phyloP scores from a whole-genome alignment of 1,284 basidiomycete genomes.

The Ceratobasidium sp. region DNA sequence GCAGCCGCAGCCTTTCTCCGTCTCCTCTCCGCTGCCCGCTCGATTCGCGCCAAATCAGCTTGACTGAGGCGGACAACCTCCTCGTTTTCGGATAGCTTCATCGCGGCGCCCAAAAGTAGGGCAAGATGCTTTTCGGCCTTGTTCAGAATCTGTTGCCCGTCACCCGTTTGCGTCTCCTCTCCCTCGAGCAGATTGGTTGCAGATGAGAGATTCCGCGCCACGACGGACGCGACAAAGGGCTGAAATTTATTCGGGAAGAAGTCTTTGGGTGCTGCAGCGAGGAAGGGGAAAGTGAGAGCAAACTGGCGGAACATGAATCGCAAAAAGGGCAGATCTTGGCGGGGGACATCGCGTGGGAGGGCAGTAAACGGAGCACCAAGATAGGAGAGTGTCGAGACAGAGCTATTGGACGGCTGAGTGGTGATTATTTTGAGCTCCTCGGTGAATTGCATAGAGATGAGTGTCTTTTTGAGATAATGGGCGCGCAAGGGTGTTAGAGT shows the following conservation, averaged over 20 bases:
- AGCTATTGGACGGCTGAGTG: constrained; percentile 64
- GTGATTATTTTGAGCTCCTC: constrained; percentile 81
- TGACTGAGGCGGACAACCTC: constrained; percentile 90
- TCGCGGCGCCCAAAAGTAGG: constrained; percentile 82
- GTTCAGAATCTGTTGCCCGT: constrained; percentile 71
- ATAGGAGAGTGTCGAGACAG: constrained; percentile 82
- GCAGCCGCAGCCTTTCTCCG: constrained; percentile 59
- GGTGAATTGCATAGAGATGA: constrained; percentile 86
- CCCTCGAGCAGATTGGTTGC: constrained; percentile 63
- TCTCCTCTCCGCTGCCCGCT: constrained; percentile 72
- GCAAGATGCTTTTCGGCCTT: constrained; percentile 87
- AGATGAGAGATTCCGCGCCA: constrained; percentile 81
- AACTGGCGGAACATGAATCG: constrained; percentile 91
- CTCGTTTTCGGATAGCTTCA: constrained; percentile 84
- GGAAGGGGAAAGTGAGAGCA: constrained; percentile 92
- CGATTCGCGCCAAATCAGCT: constrained; percentile 80
- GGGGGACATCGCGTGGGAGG: constrained; percentile 70
- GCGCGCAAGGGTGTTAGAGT: constrained; percentile 84
- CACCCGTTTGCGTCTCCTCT: constrained; percentile 67
- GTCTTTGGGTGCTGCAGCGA: constrained; percentile 83
- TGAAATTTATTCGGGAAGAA: constrained; percentile 95
- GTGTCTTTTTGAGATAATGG: constrained; percentile 96
- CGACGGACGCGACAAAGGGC: constrained; percentile 86
- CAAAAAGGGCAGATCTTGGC: constrained; percentile 85
- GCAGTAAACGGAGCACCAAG: constrained; percentile 88